Base-by-base conservation (phyloP, 2,329 filamentous ascomycete species). In the Thielaviopsis punctulata region DNA sequence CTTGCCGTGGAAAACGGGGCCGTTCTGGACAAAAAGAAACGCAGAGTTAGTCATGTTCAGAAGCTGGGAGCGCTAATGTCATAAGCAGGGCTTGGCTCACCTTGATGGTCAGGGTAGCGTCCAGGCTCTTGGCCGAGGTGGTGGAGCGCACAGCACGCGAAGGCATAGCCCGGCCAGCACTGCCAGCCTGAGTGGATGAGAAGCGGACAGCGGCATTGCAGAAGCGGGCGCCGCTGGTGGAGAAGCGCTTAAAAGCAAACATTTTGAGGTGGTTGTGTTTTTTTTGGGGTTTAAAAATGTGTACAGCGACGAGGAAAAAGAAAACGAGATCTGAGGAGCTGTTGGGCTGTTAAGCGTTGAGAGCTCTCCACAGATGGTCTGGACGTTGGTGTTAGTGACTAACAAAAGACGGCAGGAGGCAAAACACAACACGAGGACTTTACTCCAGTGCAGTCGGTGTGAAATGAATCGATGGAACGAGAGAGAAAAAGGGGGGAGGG, bases 51-150 rank as follows among this genome's bases (percentile, higher is more conserved):
- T 52, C n/a, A n/a, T n/a, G n/a, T n/a, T n/a, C n/a, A n/a, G n/a
- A n/a, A n/a, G n/a, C n/a, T 45, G 24, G 43, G 3, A 10, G 33
- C 21, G 12, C 15, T 6, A 33, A 27, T 45, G 44, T 36, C n/a
- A n/a, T n/a, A n/a, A n/a, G n/a, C n/a, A n/a, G n/a, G n/a, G n/a
- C n/a, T n/a, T 41, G 43, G 25, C 33, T 53, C 73, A 87, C 84
- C 70, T 85, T 84, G 67, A 98, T 94, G 58, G 90, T 96, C 63
- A 98, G 86, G 55, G 92, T 96, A 57, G 92, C 92, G 61, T 86
- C 77, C 62, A 88, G 83, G 62, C 77, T 77, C 45, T 48, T 53
- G 36, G 52, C 53, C 15, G 44, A 50, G 48, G 33, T 51, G 27
- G 52, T 55, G 7, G 54, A 48, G 12, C 54, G 54, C 23, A 46